Evolutionary conservation across 805 yeast species (phyloP), one percentile per base, ranked within the genome.

Genomic region (Saturnispora galanensis): DNA sequence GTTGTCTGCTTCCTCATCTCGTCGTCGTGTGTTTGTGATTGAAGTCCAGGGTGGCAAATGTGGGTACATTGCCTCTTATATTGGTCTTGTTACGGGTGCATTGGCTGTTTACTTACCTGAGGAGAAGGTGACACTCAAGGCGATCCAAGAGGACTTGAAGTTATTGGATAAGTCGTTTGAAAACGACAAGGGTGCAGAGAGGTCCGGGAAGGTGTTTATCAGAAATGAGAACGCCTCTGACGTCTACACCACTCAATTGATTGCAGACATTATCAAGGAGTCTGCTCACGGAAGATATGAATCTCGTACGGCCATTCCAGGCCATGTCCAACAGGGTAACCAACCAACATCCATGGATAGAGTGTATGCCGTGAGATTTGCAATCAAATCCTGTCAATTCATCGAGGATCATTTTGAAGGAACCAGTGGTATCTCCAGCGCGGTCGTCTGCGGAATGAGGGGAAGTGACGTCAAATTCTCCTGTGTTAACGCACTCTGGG

Each of bases 11-110:
- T 81, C 96, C 16, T 86, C 98, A 13, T 77, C 96, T 3, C 79
- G 98, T 69, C 84, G 86, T 56, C 76, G 98, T 56, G 96, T 84
- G 18, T 93, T 93, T 62, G 96, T 93, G 34, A 93, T 93, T 51
- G 98, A 93, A 61, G 97, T 89, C 13, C 98, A 94, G 68, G 99
- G 98, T 56, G 98, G 98, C 45, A 83, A 87, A 62, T 83, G 93
- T 11, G 99, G 98, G 13, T 93, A 80, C 64, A 79, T 93, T 58
- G 96, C 97, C 5, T 78, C 95, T 4, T 81, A 72, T 62, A 81
- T 88, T 15, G 84, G 89, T 16, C 72, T 93, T 41, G 84, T 85
- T 38, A 77, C 89, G 36, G 98, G 98, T 47, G 96, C 97, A 3
- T 81, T 83, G 49, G 93, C 90, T 1, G 82, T 85, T 11, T 93